phyloP scores from a whole-genome alignment of 2,329 filamentous ascomycete genomes.

The Phialocephala subalpina region DNA sequence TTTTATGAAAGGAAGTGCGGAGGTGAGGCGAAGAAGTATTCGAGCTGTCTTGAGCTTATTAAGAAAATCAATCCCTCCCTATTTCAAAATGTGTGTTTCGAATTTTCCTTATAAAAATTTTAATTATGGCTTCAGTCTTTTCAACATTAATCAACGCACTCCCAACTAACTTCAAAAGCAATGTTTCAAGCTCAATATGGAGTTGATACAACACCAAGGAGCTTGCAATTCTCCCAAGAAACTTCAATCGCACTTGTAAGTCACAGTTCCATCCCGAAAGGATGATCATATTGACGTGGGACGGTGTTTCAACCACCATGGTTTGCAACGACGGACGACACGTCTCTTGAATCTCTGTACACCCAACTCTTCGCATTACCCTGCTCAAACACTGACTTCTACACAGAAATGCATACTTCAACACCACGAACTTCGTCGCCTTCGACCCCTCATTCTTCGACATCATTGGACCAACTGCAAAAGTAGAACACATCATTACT shows the following conservation, averaged over 20 bases:
- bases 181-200: neutral
- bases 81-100: no score
- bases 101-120: neutral
- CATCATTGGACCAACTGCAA: neutral
- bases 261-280: neutral
- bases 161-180: neutral
- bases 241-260: conserved; percentile 4
- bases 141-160: neutral
- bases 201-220: neutral
- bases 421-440: neutral
- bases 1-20: no score
- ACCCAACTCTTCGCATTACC: neutral
- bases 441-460: neutral
- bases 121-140: neutral
- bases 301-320: neutral
- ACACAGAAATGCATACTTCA: neutral
- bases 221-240: neutral
- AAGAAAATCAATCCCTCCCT: no score
- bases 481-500: neutral
- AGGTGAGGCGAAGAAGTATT: no score
- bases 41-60: no score
- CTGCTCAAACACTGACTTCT: neutral
- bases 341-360: neutral
- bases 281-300: neutral
- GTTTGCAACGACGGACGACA: neutral